Evolutionary conservation across 176 grass and related monocot genomes (phyloP).

Genomic region (bread wheat (Triticum aestivum)): DNA sequence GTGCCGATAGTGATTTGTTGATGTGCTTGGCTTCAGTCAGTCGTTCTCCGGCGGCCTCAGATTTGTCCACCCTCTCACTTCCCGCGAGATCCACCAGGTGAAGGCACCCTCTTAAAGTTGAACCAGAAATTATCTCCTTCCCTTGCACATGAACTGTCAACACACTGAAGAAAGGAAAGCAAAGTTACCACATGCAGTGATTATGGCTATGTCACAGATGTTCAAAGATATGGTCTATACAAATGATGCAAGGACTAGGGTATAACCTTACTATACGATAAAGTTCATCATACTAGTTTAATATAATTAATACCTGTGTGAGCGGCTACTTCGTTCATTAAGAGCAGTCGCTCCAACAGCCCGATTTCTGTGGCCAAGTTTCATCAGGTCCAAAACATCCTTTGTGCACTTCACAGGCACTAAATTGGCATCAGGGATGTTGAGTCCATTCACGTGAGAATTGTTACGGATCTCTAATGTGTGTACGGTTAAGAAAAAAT

Average conservation of each 20-base stretch:
- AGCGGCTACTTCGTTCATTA: constrained; percentile 93
- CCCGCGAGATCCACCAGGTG: constrained; percentile 90
- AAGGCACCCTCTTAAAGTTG: constrained; percentile 69
- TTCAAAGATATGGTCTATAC: not conserved
- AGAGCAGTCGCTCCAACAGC: constrained; percentile 74
- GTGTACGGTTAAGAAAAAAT: constrained; percentile 39
- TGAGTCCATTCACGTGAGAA: constrained; percentile 85
- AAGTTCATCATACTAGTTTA: not conserved
- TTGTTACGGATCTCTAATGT: constrained; percentile 95
- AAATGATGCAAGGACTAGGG: not conserved
- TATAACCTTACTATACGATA: not conserved
- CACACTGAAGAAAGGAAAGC: constrained; percentile 54
- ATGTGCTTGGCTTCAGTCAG: constrained; percentile 86
- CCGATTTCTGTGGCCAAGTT: constrained; percentile 70
- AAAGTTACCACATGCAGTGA: not conserved
- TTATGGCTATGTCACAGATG: not conserved
- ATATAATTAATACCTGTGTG: constrained; percentile 57
- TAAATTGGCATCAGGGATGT: constrained; percentile 86
- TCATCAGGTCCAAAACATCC: constrained; percentile 89
- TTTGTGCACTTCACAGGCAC: constrained; percentile 66
- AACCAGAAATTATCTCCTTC: constrained; percentile 56
- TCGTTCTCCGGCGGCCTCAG: constrained; percentile 79
- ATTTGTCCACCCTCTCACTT: constrained; percentile 85
- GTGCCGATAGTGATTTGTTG: constrained; percentile 78
- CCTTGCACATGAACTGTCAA: constrained; percentile 85